phyloP scores from a whole-genome alignment of 768 basidiomycete genomes.

The Suillus subaureus region DNA sequence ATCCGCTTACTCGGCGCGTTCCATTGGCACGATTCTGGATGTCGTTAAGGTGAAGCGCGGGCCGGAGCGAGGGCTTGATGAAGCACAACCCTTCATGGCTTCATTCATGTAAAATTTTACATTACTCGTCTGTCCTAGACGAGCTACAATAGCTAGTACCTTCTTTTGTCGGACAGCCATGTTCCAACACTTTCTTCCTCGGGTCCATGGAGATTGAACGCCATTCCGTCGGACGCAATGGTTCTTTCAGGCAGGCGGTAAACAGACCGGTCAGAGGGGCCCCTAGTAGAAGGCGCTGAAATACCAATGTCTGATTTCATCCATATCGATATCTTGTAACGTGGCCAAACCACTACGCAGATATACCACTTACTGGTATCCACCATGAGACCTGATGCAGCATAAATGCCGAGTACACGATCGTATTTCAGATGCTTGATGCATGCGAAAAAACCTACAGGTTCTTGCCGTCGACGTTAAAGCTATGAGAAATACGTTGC shows the following conservation, averaged over 20 bases:
- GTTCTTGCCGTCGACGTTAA: constrained; percentile 64
- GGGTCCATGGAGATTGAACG: constrained; percentile 79
- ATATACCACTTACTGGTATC: constrained; percentile 88
- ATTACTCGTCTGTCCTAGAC: constrained; percentile 7
- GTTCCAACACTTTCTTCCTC: constrained; percentile 70
- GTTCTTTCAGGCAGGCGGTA: constrained; percentile 80
- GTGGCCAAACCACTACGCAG: constrained; percentile 96
- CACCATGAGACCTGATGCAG: constrained; percentile 75
- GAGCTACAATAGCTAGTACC: constrained; percentile 15
- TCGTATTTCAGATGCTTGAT: background rate
- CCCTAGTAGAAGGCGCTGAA: constrained; percentile 85
- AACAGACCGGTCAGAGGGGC: constrained; percentile 74
- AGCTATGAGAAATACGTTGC: constrained; percentile 83
- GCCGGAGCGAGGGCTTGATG: constrained; percentile 77
- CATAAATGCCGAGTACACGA: constrained; percentile 82
- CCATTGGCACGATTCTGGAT: constrained; percentile 74
- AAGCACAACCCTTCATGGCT: constrained; percentile 73
- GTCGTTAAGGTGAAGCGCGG: constrained; percentile 75
- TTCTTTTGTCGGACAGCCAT: constrained; percentile 73
- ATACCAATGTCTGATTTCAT: constrained; percentile 54
- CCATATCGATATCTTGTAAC: constrained; percentile 83
- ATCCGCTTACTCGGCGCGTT: constrained; percentile 58
- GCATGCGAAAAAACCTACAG: background rate
- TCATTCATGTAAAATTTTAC: constrained; percentile 75
- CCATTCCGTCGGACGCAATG: constrained; percentile 79